phyloP scores from a whole-genome alignment of 495 filamentous ascomycete species.

The Penicillium psychrofluorescens region DNA sequence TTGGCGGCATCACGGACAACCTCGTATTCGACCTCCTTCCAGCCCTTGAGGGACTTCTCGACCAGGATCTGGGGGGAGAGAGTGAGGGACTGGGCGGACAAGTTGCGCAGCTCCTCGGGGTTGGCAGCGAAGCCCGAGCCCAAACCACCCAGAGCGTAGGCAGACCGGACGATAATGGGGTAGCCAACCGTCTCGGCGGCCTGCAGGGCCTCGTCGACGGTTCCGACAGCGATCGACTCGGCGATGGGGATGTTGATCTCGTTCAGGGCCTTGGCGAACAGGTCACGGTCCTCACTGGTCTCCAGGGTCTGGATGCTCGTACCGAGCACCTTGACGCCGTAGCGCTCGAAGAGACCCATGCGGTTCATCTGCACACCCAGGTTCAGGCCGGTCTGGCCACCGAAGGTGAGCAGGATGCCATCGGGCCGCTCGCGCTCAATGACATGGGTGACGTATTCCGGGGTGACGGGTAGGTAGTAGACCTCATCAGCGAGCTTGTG shows the following conservation, averaged over 20 bases:
- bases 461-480: constrained; percentile 95
- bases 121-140: constrained; percentile 97
- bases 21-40: constrained; percentile 98
- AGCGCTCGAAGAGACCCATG: constrained; percentile 90
- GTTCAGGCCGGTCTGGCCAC: constrained; percentile 94
- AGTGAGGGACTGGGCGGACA: constrained; percentile 87
- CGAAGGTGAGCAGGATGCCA: constrained; percentile 93
- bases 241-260: constrained; percentile 98
- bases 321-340: constrained; percentile 88
- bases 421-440: constrained; percentile 88
- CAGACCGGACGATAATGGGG: constrained; percentile 94
- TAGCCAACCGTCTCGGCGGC: constrained; percentile 86
- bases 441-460: constrained; percentile 95
- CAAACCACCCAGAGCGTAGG: constrained; percentile 90
- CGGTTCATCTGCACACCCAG: constrained; percentile 95
- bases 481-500: constrained; percentile 97
- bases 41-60: constrained; percentile 98
- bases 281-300: constrained; percentile 90
- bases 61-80: constrained; percentile 96
- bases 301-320: constrained; percentile 91
- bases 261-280: constrained; percentile 83
- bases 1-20: constrained; percentile 89
- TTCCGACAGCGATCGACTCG: constrained; percentile 84
- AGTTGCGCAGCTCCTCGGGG: constrained; percentile 82
- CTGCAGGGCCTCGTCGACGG: constrained; percentile 81